These are phyloP conservation scores for Amauroascus niger DNA, from an alignment of 2,329 filamentous ascomycete genomes.

Conservation along the genomic window DNA sequence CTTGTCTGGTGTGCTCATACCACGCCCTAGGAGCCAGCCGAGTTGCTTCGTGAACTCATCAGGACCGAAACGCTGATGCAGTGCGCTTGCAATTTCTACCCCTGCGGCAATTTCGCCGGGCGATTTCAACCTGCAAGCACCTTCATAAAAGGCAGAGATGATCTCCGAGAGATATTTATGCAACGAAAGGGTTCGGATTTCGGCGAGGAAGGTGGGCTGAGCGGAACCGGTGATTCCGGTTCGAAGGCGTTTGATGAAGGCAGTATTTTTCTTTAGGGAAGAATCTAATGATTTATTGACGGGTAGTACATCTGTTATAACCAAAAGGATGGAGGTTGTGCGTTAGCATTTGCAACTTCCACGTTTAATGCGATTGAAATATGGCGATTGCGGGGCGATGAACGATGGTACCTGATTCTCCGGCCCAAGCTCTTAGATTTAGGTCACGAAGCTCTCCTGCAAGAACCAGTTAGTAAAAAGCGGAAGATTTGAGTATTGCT, in stretches of 20 bases:
- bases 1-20: conserved; percentile 84
- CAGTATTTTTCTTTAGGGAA: conserved; percentile 94
- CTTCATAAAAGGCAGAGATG: conserved; percentile 90
- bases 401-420: conserved; percentile 61
- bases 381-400: conserved; percentile 5
- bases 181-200: conserved; percentile 80
- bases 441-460: conserved; percentile 81
- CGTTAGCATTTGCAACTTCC: conserved; percentile 19
- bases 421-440: conserved; percentile 80
- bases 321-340: not conserved
- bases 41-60: conserved; percentile 83
- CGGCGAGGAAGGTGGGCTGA: conserved; percentile 73
- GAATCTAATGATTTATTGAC: conserved; percentile 78
- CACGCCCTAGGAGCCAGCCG: conserved; percentile 84
- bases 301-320: conserved; percentile 64
- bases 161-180: conserved; percentile 97
- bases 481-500: not conserved
- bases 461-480: conserved; percentile 5
- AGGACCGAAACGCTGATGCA: conserved; percentile 90
- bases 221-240: conserved; percentile 76
- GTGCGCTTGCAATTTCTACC: conserved; percentile 85
- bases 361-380: not conserved
- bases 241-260: conserved; percentile 91
- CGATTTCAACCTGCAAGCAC: conserved; percentile 80
- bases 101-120: conserved; percentile 86